Evolutionary conservation across 805 yeast species (phyloP).

Genomic region (Yarrowia hollandica): DNA sequence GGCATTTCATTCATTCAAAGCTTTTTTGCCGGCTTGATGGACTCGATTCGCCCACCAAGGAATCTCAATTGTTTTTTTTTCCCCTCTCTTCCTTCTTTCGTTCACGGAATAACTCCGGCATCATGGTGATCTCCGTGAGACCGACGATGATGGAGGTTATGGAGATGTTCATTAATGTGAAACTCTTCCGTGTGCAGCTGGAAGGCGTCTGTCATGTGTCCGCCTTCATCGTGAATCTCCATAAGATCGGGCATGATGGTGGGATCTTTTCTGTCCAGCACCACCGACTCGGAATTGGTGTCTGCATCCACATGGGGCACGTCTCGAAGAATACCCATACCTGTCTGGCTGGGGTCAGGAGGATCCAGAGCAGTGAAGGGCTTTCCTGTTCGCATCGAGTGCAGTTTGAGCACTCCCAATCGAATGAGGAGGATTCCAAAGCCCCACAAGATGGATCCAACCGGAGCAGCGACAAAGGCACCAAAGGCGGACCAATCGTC

Average conservation of each 20-base stretch:
- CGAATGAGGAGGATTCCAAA: conserved; percentile 49
- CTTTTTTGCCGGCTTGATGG: too few relatives aligned
- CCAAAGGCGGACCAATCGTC: conserved; percentile 95
- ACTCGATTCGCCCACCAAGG: too few relatives aligned
- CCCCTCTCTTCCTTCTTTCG: too few relatives aligned
- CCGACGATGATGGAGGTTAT: not conserved
- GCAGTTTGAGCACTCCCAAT: conserved; percentile 34
- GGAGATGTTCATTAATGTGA: not conserved
- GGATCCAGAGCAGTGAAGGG: conserved; percentile 44
- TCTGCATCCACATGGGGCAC: conserved; percentile 3
- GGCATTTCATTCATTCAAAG: too few relatives aligned
- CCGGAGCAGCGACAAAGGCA: conserved; percentile 88
- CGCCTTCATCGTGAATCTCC: conserved; percentile 11
- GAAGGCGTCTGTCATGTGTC: not conserved
- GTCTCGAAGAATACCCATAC: not conserved
- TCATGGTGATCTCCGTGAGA: not conserved
- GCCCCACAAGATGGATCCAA: conserved; percentile 69
- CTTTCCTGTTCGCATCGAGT: conserved; percentile 43
- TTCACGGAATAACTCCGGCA: not conserved
- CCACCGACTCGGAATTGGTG: not conserved
- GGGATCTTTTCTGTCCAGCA: conserved; percentile 17
- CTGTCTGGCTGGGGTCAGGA: conserved; percentile 31
- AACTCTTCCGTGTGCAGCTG: not conserved
- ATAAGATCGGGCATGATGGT: conserved; percentile 10
- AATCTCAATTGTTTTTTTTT: too few relatives aligned